phyloP scores from a whole-genome alignment of 352 stramenopile species.

The Phytopythium kandeliae region DNA sequence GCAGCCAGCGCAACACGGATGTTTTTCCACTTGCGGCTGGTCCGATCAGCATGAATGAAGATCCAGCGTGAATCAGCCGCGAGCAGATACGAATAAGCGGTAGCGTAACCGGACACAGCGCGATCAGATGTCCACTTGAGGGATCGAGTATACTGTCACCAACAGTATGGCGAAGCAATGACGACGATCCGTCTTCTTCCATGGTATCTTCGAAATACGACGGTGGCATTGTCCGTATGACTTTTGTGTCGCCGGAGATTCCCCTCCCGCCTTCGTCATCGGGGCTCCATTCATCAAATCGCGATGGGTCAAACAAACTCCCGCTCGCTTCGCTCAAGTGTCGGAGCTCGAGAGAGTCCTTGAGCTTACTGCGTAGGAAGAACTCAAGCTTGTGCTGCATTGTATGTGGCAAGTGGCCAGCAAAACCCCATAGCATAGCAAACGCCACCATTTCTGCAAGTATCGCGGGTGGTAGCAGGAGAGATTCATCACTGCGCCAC shows the following conservation, averaged over 20 bases:
- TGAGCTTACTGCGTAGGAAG: conserved; percentile 29
- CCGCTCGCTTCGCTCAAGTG: conserved; percentile 22
- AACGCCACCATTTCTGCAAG: conserved; percentile 33
- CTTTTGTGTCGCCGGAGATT: background rate
- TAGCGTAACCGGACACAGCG: conserved; percentile 17
- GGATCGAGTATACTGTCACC: conserved; percentile 13
- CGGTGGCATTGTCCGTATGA: background rate
- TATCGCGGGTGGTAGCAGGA: conserved; percentile 6
- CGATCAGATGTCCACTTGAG: conserved; percentile 25
- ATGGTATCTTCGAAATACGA: background rate
- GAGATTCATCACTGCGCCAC: conserved; percentile 21
- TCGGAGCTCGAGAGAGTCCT: conserved; percentile 27
- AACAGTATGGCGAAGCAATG: background rate
- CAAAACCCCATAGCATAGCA: conserved; percentile 43
- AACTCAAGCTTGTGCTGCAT: conserved; percentile 44
- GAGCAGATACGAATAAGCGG: conserved; percentile 30
- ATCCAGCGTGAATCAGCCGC: conserved; percentile 24
- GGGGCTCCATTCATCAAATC: conserved; percentile 21
- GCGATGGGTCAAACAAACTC: conserved; percentile 28
- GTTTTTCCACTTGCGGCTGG: conserved; percentile 43
- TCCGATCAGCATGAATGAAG: conserved; percentile 43
- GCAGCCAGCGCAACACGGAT: conserved; percentile 35
- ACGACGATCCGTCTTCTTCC: background rate
- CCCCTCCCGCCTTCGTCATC: conserved; percentile 11
- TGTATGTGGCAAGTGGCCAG: conserved; percentile 31